These are phyloP conservation scores for Metschnikowia orientalis DNA, from an alignment of 805 yeast genomes.

Conservation along the genomic window DNA sequence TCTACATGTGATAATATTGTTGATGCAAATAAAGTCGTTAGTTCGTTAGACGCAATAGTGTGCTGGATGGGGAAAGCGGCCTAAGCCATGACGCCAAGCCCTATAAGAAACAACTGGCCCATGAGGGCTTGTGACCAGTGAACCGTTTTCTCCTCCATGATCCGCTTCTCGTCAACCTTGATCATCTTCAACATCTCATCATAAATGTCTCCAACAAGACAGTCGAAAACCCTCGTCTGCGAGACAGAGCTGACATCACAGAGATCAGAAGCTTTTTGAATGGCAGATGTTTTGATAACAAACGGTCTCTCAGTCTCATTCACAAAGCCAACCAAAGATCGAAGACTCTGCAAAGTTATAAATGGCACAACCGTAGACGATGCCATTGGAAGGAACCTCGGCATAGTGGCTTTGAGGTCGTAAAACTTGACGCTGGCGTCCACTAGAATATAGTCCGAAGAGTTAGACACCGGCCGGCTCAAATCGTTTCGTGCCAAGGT, in stretches of 20 bases:
- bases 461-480: constrained; percentile 9
- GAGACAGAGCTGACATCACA: constrained; percentile 31
- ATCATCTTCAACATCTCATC: constrained; percentile 53
- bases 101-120: constrained; percentile 53
- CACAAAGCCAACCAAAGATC: constrained; percentile 57
- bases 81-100: constrained; percentile 57
- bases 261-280: constrained; percentile 39
- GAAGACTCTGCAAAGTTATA: constrained; percentile 53
- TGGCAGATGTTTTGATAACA: constrained; percentile 36
- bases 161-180: constrained; percentile 49
- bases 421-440: constrained; percentile 62
- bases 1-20: too few species aligned
- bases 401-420: constrained; percentile 57
- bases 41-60: too few species aligned
- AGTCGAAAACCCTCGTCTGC: constrained; percentile 47
- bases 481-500: constrained; percentile 28
- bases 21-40: too few species aligned
- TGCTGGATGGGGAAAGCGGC: too few species aligned
- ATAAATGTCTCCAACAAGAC: constrained; percentile 51
- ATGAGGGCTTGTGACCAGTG: constrained; percentile 59
- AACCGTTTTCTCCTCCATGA: constrained; percentile 41
- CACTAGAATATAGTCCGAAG: constrained; percentile 53
- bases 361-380: constrained; percentile 49
- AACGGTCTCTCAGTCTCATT: constrained; percentile 37
- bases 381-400: constrained; percentile 47